Conservation (phyloP, 306 rosid species). For the Nissolia schottii region DNA sequence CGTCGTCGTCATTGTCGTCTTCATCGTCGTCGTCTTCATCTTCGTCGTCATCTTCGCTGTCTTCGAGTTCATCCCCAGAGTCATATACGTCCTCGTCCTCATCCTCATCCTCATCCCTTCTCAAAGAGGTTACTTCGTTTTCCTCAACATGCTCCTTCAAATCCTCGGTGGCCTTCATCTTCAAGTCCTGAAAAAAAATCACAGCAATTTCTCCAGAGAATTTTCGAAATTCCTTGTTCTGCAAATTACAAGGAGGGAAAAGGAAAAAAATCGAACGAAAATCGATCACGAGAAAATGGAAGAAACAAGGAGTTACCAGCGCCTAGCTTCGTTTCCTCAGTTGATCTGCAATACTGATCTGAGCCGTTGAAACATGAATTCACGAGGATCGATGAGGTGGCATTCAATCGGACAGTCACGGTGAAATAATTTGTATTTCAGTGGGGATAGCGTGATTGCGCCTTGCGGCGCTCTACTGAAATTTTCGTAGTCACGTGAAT, state of each 20-base stretch:
- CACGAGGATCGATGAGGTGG: constrained; percentile 71
- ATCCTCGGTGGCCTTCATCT: constrained; percentile 62
- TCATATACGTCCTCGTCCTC: constrained; percentile 8
- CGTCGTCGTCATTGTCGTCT: constrained; percentile 28
- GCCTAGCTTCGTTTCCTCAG: constrained; percentile 67
- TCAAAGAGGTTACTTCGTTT: constrained; percentile 29
- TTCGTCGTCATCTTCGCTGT: constrained; percentile 38
- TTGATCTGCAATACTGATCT: constrained; percentile 64
- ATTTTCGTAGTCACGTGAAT: constrained; percentile 33
- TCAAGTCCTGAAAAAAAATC: not conserved
- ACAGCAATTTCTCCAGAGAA: constrained; percentile 3
- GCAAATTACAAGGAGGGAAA: not conserved
- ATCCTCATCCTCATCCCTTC: constrained; percentile 20
- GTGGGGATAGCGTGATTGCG: constrained; percentile 8
- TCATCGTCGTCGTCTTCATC: constrained; percentile 33
- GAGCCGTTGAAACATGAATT: constrained; percentile 39
- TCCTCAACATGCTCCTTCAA: constrained; percentile 48
- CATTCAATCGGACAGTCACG: constrained; percentile 45
- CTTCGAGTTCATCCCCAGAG: constrained; percentile 39
- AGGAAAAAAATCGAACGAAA: constrained; percentile 23
- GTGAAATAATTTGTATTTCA: constrained; percentile 26
- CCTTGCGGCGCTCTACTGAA: constrained; percentile 65
- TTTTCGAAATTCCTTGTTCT: not conserved
- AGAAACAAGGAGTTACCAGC: constrained; percentile 40
- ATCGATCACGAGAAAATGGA: constrained; percentile 26